Base-by-base conservation (phyloP, 257 asterid species). In the Petunia axillaris region DNA sequence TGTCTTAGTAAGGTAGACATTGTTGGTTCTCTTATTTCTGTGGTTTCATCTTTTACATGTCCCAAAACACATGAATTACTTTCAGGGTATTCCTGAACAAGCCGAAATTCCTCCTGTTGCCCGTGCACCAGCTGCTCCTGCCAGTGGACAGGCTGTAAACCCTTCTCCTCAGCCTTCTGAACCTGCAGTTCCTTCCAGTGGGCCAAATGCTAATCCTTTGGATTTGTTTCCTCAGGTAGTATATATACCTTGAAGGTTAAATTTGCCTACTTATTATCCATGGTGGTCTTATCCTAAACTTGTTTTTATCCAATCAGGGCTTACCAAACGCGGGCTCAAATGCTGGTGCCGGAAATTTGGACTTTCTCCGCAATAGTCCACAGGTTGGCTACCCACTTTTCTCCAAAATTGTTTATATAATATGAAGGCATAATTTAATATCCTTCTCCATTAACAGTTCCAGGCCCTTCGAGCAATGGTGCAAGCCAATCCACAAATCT, bases 401-500 rank as follows among this genome's bases (percentile, higher is more conserved):
- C 63, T n/a, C 14, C 64, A 14, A 52, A 78, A 50, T 53, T 60
- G 66, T 48, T 76, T 11, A 44, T 73, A 54, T 14, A 78, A 35
- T 77, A 59, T 79, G 70, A 41, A 70, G 48, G 36, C 44, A 53
- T 73, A 25, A 36, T 40, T 81, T 54, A 2, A 15, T 43, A 79
- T 80, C 2, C 65, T 75, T 46, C 78, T 15, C 9, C 81, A 71
- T 74, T 78, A 79, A 83, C 87, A 94, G 98, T 91, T 94, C 84
- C 93, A 89, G 85, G 88, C 95, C 39, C 82, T 92, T 80, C 85
- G 93, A 75, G 88, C 96, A 71, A 91, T 91, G 96, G 96, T 93
- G 87, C 97, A 93, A 86, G 94, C 94, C 81, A 93, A 93, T 83
- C 98, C 98, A 37, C 97, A 93, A 82, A 94, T 93, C 83, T 88